Conservation (phyloP, 768 basidiomycete species). For the Coprinopsis sp. region DNA sequence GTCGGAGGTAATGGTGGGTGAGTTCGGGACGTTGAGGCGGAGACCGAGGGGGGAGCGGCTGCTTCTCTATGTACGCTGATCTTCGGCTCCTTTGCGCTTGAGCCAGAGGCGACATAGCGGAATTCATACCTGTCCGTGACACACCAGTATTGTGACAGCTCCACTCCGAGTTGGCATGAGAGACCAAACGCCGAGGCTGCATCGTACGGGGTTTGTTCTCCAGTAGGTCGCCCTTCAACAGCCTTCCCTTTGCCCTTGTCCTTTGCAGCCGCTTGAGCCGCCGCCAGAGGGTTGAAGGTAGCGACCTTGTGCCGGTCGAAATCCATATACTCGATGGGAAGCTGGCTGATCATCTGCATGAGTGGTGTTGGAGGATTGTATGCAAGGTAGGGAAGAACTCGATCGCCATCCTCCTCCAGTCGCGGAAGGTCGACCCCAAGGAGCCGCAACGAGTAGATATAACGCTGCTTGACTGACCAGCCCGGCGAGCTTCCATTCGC, state of each 20-base stretch:
- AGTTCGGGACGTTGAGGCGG: too few relatives aligned
- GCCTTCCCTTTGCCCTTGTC: slow-evolving; percentile 4
- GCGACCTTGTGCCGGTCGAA: slow-evolving; percentile 36
- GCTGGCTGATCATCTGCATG: slow-evolving; percentile 42
- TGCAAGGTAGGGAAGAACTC: slow-evolving; percentile 73
- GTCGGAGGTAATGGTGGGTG: too few relatives aligned
- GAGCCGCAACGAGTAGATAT: slow-evolving; percentile 63
- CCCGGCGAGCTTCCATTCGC: slow-evolving; percentile 24
- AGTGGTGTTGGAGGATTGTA: slow-evolving; percentile 52
- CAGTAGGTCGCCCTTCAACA: not conserved
- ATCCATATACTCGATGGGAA: slow-evolving; percentile 40
- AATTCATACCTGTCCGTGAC: slow-evolving; percentile 72
- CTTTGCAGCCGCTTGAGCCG: slow-evolving; percentile 16
- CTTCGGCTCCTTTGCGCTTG: not conserved
- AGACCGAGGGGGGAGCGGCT: slow-evolving; percentile 12
- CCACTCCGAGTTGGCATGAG: slow-evolving; percentile 67
- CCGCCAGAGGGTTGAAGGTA: slow-evolving; percentile 48
- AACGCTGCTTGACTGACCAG: slow-evolving; percentile 60
- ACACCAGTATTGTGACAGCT: slow-evolving; percentile 61
- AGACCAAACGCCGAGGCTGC: slow-evolving; percentile 62
- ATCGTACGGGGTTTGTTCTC: slow-evolving; percentile 36
- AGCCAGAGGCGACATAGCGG: slow-evolving; percentile 38
- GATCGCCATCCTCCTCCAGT: slow-evolving; percentile 46
- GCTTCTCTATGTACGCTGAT: slow-evolving; percentile 4
- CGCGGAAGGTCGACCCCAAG: slow-evolving; percentile 52